Base-by-base conservation (phyloP, 2,329 filamentous ascomycete genomes). In the Trichoderma oligosporum region DNA sequence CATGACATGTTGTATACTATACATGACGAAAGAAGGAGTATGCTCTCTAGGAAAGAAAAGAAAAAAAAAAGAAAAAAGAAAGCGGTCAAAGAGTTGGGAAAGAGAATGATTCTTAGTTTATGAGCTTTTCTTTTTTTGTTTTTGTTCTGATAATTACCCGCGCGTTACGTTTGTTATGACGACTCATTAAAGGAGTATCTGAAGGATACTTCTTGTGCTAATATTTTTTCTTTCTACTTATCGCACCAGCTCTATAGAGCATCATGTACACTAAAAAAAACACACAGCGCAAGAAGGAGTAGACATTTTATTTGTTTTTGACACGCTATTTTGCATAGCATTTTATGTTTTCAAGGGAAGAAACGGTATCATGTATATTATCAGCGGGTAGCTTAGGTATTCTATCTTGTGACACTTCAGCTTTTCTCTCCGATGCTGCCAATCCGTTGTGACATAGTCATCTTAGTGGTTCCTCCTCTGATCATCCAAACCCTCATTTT, bases 401-500 rank as follows among this genome's bases (percentile, higher is more conserved):
- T 41, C 25, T 20, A 24, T 12, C 5, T 18, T 42, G 27, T 35
- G 18, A 45, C 31, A 9, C 51, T 38, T 16, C 41, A 12, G 11
- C 41, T 38, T 31, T 25, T 45, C 22, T 29, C n/a, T 24, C 29
- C n/a, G n/a, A 18, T 35, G 20, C 52, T 56, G 42, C 38, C 22
- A 25, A 36, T 5, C 11, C 12, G 35, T 31, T 29, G 38, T 27
- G 22, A 20, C 18, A 51, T 27, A 11, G 35, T 29, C 20, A 20
- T 41, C 11, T 41, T 25, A 46, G 27, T n/a, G 42, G 24, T 33
- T 31, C 33, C 55, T 44, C 27, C 29, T 48, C 39, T 41, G 57
- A 16, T 48, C 58, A 55, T 29, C 58, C 51, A 22, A 51, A n/a
- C 54, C 61, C 41, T 65, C 63, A 25, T 59, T 65, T 54, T 73